Base-by-base conservation (phyloP, 106 monocot species). In the Acanthochlamys bracteata region DNA sequence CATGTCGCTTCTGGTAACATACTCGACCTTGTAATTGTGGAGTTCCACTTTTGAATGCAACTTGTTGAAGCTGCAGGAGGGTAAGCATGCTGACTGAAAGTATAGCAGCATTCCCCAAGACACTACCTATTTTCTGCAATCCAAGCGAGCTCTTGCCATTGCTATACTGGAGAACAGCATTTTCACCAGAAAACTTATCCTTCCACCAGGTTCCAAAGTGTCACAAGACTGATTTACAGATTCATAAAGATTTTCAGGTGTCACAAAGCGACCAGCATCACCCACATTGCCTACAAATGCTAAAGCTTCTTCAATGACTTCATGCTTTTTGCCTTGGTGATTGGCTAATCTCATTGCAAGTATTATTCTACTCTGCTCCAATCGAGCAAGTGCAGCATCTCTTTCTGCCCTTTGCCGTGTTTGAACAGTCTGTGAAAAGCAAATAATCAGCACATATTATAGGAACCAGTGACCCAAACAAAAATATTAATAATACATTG, bases 221-320 rank as follows among this genome's bases (percentile, higher is more conserved):
- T 72, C 73, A 17, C 68, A 41, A 26, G 78, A 10, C 17, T 68
- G 72, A 57, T 41, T 69, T 59, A 43, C 66, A 9, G 40, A 61
- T 16, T 67, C 64, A 70, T 64, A 89, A 0, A 72, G 70, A 25
- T 75, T 72, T 51, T 84, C 82, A 17, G 76, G 82, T 25, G 72
- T 15, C 45, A 77, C 66, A 69, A 89, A 86, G 11, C 40, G 69
- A 13, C 51, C 59, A 10, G 73, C 25, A 23, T 79, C 74, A 49
- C 57, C 68, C 42, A 85, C 76, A 61, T 92, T 75, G 10, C 83
- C 83, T 10, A 98, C 81, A 71, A 98, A 86, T 52, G 78, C 83
- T 66, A 84, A 42, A 65, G 98, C 92, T 76, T 98, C 98, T 73
- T 98, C 81, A 8, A 98, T 85, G 24, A 98, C 92, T 81, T 78